These are phyloP conservation scores for Ustilago xerochloae DNA, from an alignment of 1,284 basidiomycete species.

Conservation along the genomic window DNA sequence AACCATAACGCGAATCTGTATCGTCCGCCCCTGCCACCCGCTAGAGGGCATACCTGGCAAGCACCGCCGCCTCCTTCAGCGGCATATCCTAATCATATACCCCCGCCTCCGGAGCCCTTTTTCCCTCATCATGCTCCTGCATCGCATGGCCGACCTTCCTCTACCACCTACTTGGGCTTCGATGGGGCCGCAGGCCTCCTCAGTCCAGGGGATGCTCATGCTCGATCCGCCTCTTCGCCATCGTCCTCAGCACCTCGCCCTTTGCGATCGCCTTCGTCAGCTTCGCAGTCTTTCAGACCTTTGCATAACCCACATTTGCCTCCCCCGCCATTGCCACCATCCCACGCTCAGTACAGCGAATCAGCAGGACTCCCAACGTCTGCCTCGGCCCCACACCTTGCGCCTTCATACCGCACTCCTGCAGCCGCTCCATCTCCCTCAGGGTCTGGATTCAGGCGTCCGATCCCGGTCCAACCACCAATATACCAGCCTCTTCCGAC, in stretches of 20 bases:
- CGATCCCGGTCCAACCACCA: background rate
- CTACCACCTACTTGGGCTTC: constrained; percentile 45
- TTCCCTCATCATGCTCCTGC: background rate
- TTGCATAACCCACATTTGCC: constrained; percentile 21
- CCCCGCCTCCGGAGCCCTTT: background rate
- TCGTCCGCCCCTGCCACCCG: constrained; percentile 10
- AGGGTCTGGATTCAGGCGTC: background rate
- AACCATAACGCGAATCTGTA: constrained; percentile 6
- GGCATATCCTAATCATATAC: constrained; percentile 3
- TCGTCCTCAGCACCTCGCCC: constrained; percentile 4
- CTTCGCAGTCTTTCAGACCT: constrained; percentile 14
- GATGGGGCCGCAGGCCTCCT: constrained; percentile 43
- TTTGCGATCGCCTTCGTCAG: constrained; percentile 17
- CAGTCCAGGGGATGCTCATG: constrained; percentile 33
- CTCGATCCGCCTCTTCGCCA: constrained; percentile 15
- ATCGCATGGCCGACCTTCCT: constrained; percentile 27
- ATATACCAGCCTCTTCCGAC: background rate
- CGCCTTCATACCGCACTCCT: background rate
- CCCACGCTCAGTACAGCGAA: background rate
- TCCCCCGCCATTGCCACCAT: constrained; percentile 5
- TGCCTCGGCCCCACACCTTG: constrained; percentile 6
- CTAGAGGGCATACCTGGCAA: constrained; percentile 1
- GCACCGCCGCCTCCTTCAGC: background rate
- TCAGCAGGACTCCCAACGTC: background rate
- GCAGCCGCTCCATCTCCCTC: background rate